phyloP scores from a whole-genome alignment of 371 early-diverging fungal genomes.

The Apophysomyces elegans region DNA sequence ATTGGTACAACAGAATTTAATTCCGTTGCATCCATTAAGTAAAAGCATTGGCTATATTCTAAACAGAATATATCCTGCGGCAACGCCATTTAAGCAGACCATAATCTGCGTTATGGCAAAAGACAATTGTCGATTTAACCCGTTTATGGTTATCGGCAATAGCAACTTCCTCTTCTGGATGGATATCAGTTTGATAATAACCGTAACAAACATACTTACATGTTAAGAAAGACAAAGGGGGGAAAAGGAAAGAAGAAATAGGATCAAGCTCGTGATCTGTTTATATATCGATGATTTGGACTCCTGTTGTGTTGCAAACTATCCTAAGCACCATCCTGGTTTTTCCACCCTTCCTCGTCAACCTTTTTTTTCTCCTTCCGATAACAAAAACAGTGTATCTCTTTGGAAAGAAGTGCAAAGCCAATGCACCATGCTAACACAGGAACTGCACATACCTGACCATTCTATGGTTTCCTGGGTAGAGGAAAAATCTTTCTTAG shows the following conservation, averaged over 20 bases:
- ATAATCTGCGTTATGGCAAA: not conserved
- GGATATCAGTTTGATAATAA: too few species aligned
- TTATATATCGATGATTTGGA: conserved; percentile 1
- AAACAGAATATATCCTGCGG: too few species aligned
- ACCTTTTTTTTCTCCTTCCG: not conserved
- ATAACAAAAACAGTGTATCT: not conserved
- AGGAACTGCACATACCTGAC: conserved; percentile 18
- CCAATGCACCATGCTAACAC: not conserved
- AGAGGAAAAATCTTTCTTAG: conserved; percentile 16
- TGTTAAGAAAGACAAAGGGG: not conserved
- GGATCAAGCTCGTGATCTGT: conserved; percentile 8
- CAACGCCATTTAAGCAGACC: too few species aligned
- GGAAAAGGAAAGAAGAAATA: not conserved
- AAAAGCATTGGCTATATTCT: too few species aligned
- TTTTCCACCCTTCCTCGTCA: not conserved
- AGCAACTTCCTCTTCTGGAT: too few species aligned
- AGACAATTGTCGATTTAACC: not conserved
- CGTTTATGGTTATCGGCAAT: not conserved
- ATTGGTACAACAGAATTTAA: too few species aligned
- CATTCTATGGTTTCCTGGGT: conserved; percentile 29
- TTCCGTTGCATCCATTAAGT: too few species aligned
- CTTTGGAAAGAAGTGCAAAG: not conserved
- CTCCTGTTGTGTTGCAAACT: conserved; percentile 9
- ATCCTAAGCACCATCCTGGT: not conserved
- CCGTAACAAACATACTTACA: not conserved